phyloP scores from a whole-genome alignment of 169 alveolate species.

The Miamiensis avidus region DNA sequence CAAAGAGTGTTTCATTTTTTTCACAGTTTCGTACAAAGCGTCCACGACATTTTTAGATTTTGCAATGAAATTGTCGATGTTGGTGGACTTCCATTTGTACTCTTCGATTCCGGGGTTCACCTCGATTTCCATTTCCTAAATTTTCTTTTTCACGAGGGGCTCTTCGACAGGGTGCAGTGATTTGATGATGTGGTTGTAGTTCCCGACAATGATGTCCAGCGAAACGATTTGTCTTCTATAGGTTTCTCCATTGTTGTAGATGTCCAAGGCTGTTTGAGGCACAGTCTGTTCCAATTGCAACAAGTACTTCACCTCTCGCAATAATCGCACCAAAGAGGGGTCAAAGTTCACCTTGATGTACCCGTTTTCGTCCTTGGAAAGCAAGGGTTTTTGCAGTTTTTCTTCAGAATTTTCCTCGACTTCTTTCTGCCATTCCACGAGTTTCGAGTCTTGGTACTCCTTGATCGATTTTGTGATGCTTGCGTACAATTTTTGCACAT shows the following conservation, averaged over 20 bases:
- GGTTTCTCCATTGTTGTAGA: conserved; percentile 73
- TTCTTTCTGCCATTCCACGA: conserved; percentile 86
- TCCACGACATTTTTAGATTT: conserved; percentile 79
- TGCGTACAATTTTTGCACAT: conserved; percentile 83
- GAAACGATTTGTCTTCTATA: conserved; percentile 88
- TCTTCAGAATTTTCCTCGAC: conserved; percentile 85
- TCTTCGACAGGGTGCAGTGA: conserved; percentile 91
- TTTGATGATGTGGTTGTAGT: conserved; percentile 89
- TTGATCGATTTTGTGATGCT: conserved; percentile 81
- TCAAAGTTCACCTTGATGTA: conserved; percentile 91
- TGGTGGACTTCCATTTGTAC: conserved; percentile 88
- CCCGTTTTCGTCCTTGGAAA: conserved; percentile 78
- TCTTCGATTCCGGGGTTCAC: conserved; percentile 90
- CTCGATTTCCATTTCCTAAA: conserved; percentile 84
- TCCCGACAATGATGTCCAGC: conserved; percentile 86
- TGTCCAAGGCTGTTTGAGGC: conserved; percentile 87
- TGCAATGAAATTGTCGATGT: conserved; percentile 87
- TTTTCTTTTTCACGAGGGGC: conserved; percentile 90
- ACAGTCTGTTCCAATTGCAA: conserved; percentile 83
- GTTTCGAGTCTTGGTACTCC: conserved; percentile 85
- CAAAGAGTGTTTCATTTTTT: conserved; percentile 81
- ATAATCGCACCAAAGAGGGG: conserved; percentile 88
- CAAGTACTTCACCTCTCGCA: conserved; percentile 92
- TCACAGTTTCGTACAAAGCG: conserved; percentile 84
- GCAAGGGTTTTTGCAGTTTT: conserved; percentile 85